Conservation (phyloP, 2,329 filamentous ascomycete species). For the Microdochium paspali region DNA sequence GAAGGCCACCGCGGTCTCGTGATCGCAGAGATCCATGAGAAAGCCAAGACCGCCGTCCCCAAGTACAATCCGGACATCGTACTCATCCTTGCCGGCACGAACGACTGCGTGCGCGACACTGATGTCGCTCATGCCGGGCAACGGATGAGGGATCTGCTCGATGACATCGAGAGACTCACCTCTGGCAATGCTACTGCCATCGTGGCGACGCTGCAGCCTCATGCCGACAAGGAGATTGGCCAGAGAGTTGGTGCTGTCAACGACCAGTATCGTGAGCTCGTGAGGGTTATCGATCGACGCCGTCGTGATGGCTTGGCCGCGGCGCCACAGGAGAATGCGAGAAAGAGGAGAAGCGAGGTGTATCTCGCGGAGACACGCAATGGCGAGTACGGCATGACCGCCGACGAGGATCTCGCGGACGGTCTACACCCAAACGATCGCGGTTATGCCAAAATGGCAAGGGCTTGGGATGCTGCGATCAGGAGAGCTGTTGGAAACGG, state of each 20-base stretch:
- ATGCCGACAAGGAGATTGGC: not conserved
- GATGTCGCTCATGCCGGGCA: constrained; percentile 10
- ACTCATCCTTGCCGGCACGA: constrained; percentile 21
- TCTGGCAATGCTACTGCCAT: constrained; percentile 17
- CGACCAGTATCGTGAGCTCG: constrained; percentile 16
- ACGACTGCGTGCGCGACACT: constrained; percentile 12
- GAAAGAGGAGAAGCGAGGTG: not conserved
- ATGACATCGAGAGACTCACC: constrained; percentile 11
- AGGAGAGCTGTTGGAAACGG: constrained; percentile 1
- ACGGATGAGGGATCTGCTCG: constrained; percentile 15
- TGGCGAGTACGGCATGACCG: constrained; percentile 2
- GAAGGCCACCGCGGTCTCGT: constrained; percentile 8
- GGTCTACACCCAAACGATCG: constrained; percentile 10
- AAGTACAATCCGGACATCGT: constrained; percentile 11
- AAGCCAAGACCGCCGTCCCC: not conserved
- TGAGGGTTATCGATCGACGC: no score
- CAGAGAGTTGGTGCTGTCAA: constrained; percentile 7
- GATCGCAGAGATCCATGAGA: constrained; percentile 6
- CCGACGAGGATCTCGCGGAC: constrained; percentile 7
- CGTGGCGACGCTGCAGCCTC: constrained; percentile 21
- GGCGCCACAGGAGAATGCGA: not conserved
- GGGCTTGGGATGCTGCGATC: constrained; percentile 5
- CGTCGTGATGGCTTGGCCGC: constrained; percentile 5
- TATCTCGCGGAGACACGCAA: constrained; percentile 1
- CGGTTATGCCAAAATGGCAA: constrained; percentile 12